Evolutionary conservation across 2,329 filamentous ascomycete genomes (phyloP), one percentile per base, ranked within the genome.

Genomic region (Beauveria sp.): DNA sequence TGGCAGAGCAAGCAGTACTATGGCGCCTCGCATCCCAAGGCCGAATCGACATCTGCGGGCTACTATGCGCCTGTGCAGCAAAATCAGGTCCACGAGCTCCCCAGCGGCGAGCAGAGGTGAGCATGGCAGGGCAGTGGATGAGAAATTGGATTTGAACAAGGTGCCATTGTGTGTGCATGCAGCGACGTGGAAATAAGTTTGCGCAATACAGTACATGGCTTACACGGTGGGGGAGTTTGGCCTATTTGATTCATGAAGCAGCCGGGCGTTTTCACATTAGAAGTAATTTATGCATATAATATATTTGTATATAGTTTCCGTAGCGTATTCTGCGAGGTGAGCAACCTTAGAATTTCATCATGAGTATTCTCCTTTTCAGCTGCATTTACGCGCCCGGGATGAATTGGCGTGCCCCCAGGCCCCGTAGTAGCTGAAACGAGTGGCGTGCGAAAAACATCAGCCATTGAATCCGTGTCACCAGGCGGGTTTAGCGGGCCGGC

Each of bases 41-140:
- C 34, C 8, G 57, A 60, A 18, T 54, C 50, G 9, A 60, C 57
- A 0, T 37, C 57, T 3, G 57, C 57, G 8, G 57, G 57, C 40
- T 54, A 53, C 50, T 60, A 60, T 40, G 57, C 57, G 20, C 57
- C 57, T 4, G 40, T 60, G 41, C 40, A 60, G 50, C 57, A 60
- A 50, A 30, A 60, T 8, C 57, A 60, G 41, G 26, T 60, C 10
- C 57, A 60, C 8, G 57, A 60, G 28, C 50, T 60, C 9, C 57
- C 57, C n/a, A 14, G 48, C 28, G 50, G 37, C 20, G 50, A 52
- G 24, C 30, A 48, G 20, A 46, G 50, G 52, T 53, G 28, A 52
- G 37, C 9, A 20, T 10, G 14, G 16, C 18, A 20, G 12, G 18
- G 16, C 20, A 7, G 12, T 40, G 22, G 30, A 8, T 26, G n/a